These are phyloP conservation scores for Aeschynomene evenia DNA, from an alignment of 306 rosid species.

Conservation along the genomic window DNA sequence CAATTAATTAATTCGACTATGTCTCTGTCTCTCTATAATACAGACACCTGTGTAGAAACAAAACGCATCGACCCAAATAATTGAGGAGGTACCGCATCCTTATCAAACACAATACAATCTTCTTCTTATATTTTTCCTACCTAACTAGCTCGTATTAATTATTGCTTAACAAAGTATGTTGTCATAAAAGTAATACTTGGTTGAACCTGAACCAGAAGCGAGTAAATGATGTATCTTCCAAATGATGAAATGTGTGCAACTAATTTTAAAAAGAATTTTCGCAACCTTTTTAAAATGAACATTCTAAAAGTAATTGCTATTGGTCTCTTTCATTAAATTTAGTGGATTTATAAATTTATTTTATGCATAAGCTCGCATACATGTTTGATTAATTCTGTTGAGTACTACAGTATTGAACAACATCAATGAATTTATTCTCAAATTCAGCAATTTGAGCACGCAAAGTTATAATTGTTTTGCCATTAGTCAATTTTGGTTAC, in stretches of 20 bases:
- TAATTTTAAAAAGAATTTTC: not conserved
- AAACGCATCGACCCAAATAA: not conserved
- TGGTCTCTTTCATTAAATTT: not conserved
- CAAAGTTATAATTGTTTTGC: slow-evolving; percentile 26
- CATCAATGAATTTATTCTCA: not conserved
- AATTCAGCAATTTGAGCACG: slow-evolving; percentile 32
- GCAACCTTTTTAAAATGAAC: not conserved
- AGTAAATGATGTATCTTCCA: not conserved
- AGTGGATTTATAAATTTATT: not conserved
- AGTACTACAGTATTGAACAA: too few species aligned
- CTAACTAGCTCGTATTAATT: too few species aligned
- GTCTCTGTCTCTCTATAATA: not conserved
- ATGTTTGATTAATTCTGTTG: not conserved
- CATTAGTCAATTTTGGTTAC: slow-evolving; percentile 25
- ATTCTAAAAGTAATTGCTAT: not conserved
- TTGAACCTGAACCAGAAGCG: not conserved
- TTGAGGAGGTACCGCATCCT: not conserved
- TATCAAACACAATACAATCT: not conserved
- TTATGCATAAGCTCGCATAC: not conserved
- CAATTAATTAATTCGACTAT: too few species aligned
- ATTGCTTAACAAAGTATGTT: not conserved
- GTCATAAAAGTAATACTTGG: not conserved
- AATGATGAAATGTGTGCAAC: too few species aligned
- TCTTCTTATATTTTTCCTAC: not conserved
- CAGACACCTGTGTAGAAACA: not conserved